phyloP scores from a whole-genome alignment of 768 basidiomycete genomes.

The Mrakia blollopis region DNA sequence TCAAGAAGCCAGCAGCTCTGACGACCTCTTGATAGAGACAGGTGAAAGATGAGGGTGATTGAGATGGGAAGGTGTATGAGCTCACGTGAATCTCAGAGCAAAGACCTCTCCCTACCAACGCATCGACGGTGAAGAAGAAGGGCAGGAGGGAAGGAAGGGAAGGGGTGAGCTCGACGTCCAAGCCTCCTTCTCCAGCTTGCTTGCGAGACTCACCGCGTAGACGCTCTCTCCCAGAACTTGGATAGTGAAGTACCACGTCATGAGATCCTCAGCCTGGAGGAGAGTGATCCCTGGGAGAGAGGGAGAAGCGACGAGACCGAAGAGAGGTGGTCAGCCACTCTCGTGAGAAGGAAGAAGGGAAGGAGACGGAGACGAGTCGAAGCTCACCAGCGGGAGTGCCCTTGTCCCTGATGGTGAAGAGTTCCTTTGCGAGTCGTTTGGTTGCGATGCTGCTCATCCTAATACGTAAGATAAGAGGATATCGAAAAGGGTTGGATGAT shows the following conservation, averaged over 20 bases:
- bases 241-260: conserved; percentile 70
- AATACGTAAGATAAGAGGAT: too few species aligned
- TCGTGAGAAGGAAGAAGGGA: too few species aligned
- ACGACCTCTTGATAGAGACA: background rate
- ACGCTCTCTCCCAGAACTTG: conserved; percentile 78
- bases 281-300: conserved; percentile 60
- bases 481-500: background rate
- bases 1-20: background rate
- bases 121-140: background rate
- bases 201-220: conserved; percentile 55
- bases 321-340: background rate
- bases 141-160: background rate
- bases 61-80: too few species aligned
- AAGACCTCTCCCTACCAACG: conserved; percentile 62
- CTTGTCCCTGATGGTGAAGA: conserved; percentile 5
- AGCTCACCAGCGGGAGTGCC: conserved; percentile 2
- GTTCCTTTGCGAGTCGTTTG: conserved; percentile 15
- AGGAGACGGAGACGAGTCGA: background rate
- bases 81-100: conserved; percentile 59
- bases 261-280: conserved; percentile 68
- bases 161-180: background rate
- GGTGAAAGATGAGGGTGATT: too few species aligned
- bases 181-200: background rate
- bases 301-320: background rate
- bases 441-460: background rate